A percentile compares a stretch with the other conserved stretches of the same genome.
phyloP scores from a whole-genome alignment of 805 yeast genomes.

The Cyberlindnera mycetangii region DNA sequence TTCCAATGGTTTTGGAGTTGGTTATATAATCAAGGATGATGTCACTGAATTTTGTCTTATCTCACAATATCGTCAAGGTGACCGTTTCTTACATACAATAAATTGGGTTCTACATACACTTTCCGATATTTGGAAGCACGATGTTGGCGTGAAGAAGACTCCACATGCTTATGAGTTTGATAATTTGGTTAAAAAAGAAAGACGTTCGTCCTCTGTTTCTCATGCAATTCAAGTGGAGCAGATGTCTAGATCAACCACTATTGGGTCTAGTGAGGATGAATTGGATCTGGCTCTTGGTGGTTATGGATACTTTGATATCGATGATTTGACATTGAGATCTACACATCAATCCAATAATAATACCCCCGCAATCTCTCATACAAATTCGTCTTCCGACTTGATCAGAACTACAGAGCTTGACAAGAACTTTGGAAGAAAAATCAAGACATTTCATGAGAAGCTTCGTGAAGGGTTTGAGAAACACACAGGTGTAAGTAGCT shows the following conservation, averaged over 20 bases:
- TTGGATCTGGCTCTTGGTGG: slow-evolving; percentile 55
- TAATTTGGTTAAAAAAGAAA: slow-evolving; percentile 26
- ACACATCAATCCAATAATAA: slow-evolving; percentile 36
- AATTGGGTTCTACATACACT: slow-evolving; percentile 65
- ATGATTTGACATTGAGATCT: slow-evolving; percentile 60
- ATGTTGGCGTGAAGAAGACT: slow-evolving; percentile 21
- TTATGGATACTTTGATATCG: slow-evolving; percentile 74
- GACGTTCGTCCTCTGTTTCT: slow-evolving; percentile 14
- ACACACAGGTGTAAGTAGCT: slow-evolving; percentile 7
- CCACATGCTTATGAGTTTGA: slow-evolving; percentile 35
- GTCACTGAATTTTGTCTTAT: slow-evolving; percentile 78
- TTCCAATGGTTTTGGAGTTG: slow-evolving; percentile 89
- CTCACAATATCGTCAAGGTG: slow-evolving; percentile 84
- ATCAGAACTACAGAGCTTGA: slow-evolving; percentile 13
- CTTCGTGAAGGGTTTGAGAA: slow-evolving; percentile 24
- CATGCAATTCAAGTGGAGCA: slow-evolving; percentile 9
- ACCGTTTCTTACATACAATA: slow-evolving; percentile 71
- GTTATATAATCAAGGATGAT: slow-evolving; percentile 82
- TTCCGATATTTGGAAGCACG: slow-evolving; percentile 39
- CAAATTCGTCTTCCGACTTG: slow-evolving; percentile 12
- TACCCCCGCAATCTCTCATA: slow-evolving; percentile 22
- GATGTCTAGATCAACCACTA: slow-evolving; percentile 25
- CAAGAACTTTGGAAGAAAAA: slow-evolving; percentile 21
- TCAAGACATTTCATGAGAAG: slow-evolving; percentile 19
- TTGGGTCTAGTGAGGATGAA: slow-evolving; percentile 27